Conservation (phyloP, 306 rosid species). For the Ochetophila trinervis region DNA sequence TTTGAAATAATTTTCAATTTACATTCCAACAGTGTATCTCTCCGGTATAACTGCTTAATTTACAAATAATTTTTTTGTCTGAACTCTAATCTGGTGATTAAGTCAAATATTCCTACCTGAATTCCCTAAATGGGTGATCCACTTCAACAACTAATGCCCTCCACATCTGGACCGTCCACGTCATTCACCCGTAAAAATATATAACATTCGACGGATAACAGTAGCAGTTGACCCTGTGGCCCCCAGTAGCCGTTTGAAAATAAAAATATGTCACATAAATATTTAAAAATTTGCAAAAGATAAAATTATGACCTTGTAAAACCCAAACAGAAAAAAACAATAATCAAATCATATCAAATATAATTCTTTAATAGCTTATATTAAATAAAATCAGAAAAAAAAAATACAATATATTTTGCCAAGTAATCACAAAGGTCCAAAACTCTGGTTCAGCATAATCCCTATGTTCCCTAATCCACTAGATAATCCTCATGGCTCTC, state of each 20-base stretch:
- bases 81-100: not conserved
- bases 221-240: conserved; percentile 1
- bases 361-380: too few species aligned
- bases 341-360: too few species aligned
- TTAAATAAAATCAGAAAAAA: too few species aligned
- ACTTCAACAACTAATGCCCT: conserved; percentile 33
- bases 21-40: too few species aligned
- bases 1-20: too few species aligned
- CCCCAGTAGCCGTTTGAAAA: not conserved
- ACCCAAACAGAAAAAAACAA: too few species aligned
- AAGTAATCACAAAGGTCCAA: not conserved
- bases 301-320: too few species aligned
- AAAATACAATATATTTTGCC: too few species aligned
- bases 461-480: not conserved
- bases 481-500: not conserved
- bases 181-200: not conserved
- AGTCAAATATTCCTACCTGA: conserved; percentile 32
- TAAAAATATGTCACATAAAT: too few species aligned
- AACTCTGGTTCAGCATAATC: not conserved
- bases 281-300: too few species aligned
- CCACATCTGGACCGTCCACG: conserved; percentile 14
- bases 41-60: too few species aligned
- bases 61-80: too few species aligned
- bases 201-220: conserved; percentile 15
- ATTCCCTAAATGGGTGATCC: conserved; percentile 32